phyloP scores from a whole-genome alignment of 2,329 filamentous ascomycete species.

The Neonectria hederae region DNA sequence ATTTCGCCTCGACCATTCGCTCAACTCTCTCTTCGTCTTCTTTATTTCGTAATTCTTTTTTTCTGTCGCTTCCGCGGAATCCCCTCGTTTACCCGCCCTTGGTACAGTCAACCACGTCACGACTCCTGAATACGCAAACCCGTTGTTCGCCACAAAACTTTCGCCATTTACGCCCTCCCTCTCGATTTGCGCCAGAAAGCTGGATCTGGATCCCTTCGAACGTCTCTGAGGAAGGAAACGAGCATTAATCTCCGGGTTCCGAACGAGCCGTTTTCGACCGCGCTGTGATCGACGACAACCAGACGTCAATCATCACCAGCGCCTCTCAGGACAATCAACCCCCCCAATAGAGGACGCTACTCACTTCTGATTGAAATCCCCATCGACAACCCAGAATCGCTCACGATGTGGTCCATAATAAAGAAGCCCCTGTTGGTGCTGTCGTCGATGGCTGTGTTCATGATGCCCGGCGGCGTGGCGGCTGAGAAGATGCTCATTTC shows the following conservation, averaged over 20 bases:
- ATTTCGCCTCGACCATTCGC: conserved; percentile 38
- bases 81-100: conserved; percentile 35
- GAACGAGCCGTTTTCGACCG: conserved; percentile 9
- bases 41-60: conserved; percentile 32
- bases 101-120: conserved; percentile 24
- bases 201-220: not conserved
- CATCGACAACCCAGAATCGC: conserved; percentile 16
- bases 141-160: not conserved
- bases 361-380: conserved; percentile 6
- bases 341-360: conserved; percentile 10
- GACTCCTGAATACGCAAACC: conserved; percentile 26
- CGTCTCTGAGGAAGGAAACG: not conserved
- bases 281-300: conserved; percentile 8
- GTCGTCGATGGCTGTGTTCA: conserved; percentile 54
- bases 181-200: not conserved
- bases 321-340: conserved; percentile 16
- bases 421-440: conserved; percentile 57
- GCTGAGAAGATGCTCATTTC: conserved; percentile 79
- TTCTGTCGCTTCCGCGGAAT: conserved; percentile 31
- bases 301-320: conserved; percentile 4
- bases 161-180: not conserved
- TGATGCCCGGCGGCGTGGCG: conserved; percentile 55
- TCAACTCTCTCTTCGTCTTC: conserved; percentile 31
- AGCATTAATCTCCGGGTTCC: conserved; percentile 6
- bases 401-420: conserved; percentile 59